A percentile compares a stretch with the other conserved stretches of the same genome.
phyloP scores from a whole-genome alignment of 1,139 yeast genomes.

The Trichomonascaceae sp. region DNA sequence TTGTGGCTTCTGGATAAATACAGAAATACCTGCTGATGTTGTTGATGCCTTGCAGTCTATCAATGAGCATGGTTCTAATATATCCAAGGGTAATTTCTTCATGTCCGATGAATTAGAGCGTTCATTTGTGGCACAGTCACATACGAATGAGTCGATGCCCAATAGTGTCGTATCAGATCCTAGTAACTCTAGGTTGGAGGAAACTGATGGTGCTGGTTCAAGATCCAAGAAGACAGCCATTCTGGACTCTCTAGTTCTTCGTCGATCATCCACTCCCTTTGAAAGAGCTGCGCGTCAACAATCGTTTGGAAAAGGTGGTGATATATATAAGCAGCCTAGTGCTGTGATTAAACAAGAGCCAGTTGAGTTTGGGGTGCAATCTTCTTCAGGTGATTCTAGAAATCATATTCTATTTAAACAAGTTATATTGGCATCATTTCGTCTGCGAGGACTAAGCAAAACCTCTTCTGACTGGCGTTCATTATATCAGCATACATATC shows the following conservation, averaged over 20 bases:
- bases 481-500: slow-evolving; percentile 25
- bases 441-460: slow-evolving; percentile 29
- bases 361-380: not conserved
- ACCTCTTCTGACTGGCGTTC: slow-evolving; percentile 25
- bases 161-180: not conserved
- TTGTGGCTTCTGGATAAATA: slow-evolving; percentile 2
- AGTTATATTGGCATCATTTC: slow-evolving; percentile 29
- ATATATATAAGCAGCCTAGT: slow-evolving; percentile 10
- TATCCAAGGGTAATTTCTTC: not conserved
- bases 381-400: slow-evolving; percentile 6
- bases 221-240: not conserved
- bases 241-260: slow-evolving; percentile 4
- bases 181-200: not conserved
- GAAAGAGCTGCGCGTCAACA: slow-evolving; percentile 13
- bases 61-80: not conserved
- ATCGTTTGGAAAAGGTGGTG: slow-evolving; percentile 6
- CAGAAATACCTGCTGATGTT: not conserved
- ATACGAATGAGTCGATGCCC: not conserved
- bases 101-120: not conserved
- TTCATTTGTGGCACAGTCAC: not conserved
- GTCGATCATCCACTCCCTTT: slow-evolving; percentile 14
- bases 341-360: slow-evolving; percentile 9
- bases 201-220: not conserved
- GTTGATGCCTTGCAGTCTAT: not conserved
- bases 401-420: slow-evolving; percentile 23